A percentile compares a stretch with the other conserved stretches of the same genome.
These are phyloP conservation scores for Anthracocystis walkeri DNA, from an alignment of 1,284 basidiomycete genomes.

Conservation along the genomic window DNA sequence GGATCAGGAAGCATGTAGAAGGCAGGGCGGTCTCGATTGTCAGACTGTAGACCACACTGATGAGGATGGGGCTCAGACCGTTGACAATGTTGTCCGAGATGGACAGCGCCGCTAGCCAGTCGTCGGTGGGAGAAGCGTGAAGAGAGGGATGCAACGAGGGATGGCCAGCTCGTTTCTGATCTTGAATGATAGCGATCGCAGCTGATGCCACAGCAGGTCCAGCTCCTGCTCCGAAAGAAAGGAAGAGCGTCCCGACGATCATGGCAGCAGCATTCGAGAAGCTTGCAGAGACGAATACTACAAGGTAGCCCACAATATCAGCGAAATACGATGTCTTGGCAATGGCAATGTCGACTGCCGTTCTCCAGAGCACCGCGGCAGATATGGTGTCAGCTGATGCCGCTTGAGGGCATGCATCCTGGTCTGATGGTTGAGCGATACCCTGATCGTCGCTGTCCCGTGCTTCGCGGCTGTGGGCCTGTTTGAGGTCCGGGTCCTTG, in stretches of 20 bases:
- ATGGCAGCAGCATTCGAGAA: slow-evolving; percentile 38
- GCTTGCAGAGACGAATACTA: slow-evolving; percentile 41
- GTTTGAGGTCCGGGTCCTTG: slow-evolving; percentile 36
- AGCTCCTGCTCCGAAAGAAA: slow-evolving; percentile 42
- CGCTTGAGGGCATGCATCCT: neutral
- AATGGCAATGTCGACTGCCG: slow-evolving; percentile 34
- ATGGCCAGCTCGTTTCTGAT: slow-evolving; percentile 28
- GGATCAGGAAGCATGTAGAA: slow-evolving; percentile 46
- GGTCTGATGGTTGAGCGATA: slow-evolving; percentile 2
- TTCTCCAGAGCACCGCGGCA: slow-evolving; percentile 36
- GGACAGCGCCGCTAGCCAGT: slow-evolving; percentile 43
- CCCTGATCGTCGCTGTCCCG: slow-evolving; percentile 13
- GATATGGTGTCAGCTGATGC: slow-evolving; percentile 11
- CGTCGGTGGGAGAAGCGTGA: slow-evolving; percentile 41
- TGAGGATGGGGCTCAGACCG: slow-evolving; percentile 37
- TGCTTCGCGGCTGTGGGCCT: neutral
- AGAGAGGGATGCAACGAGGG: slow-evolving; percentile 30
- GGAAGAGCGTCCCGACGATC: slow-evolving; percentile 39
- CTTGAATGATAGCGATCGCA: slow-evolving; percentile 48
- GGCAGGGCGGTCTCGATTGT: slow-evolving; percentile 42
- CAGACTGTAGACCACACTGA: slow-evolving; percentile 47
- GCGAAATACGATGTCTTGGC: slow-evolving; percentile 43
- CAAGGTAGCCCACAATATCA: slow-evolving; percentile 41
- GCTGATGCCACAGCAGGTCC: slow-evolving; percentile 44
- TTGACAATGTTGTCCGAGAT: slow-evolving; percentile 48